These are phyloP conservation scores for Pseudisothecium myosuroides DNA, from an alignment of 225 moss, liverwort and hornwort species.

Conservation along the genomic window DNA sequence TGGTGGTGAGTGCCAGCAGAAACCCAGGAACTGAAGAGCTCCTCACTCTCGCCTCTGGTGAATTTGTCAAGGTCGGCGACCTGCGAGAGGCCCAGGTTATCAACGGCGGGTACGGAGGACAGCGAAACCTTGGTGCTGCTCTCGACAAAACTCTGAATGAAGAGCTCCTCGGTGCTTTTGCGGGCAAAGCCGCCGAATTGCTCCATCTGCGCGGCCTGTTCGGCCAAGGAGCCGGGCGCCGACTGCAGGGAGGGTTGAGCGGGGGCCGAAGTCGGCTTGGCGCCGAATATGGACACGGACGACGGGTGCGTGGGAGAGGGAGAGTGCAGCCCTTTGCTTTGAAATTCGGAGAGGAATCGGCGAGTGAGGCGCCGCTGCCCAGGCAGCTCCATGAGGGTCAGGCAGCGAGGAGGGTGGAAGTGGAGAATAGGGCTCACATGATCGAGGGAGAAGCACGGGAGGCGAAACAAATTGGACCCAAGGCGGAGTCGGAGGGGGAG, in stretches of 20 bases:
- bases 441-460: background rate
- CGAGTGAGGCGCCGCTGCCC: constrained; percentile 38
- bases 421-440: background rate
- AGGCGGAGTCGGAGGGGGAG: background rate
- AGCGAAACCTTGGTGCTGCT: constrained; percentile 17
- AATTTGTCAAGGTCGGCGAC: constrained; percentile 22
- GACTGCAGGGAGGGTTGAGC: constrained; percentile 40
- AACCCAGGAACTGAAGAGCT: constrained; percentile 42
- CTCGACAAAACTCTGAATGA: constrained; percentile 48
- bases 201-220: constrained; percentile 56
- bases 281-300: background rate
- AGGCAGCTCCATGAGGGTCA: constrained; percentile 19
- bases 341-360: constrained; percentile 14
- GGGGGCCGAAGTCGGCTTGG: background rate
- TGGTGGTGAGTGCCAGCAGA: constrained; percentile 22
- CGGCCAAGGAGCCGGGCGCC: constrained; percentile 37
- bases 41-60: constrained; percentile 32
- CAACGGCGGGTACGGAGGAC: background rate
- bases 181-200: constrained; percentile 25
- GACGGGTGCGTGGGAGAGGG: background rate
- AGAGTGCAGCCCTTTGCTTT: constrained; percentile 3
- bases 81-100: constrained; percentile 13
- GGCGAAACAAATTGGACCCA: background rate
- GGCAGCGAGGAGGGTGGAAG: background rate
- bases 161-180: constrained; percentile 39